A percentile compares a stretch with the other conserved stretches of the same genome.
Conservation (phyloP, 75 land plant genomes). For the Cupressus sempervirens region DNA sequence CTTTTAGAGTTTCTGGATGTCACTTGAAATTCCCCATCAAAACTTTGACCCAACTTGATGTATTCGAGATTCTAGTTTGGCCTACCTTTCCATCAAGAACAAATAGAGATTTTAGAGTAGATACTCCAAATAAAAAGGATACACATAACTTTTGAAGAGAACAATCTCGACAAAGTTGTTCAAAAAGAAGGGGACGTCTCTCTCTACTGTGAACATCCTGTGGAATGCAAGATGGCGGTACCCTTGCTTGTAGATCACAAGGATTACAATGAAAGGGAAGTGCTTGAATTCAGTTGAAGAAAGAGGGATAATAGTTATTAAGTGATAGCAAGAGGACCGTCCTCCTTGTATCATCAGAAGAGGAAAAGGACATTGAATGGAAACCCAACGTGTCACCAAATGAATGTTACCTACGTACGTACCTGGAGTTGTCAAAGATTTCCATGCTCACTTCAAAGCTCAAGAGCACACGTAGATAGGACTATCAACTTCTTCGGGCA, state of each 20-base stretch:
- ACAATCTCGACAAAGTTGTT: background rate
- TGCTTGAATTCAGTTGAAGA: constrained; percentile 41
- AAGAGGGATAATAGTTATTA: constrained; percentile 50
- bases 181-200: background rate
- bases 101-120: constrained; percentile 6
- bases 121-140: background rate
- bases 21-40: constrained; percentile 76
- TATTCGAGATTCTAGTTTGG: constrained; percentile 51
- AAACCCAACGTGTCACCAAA: too few species aligned
- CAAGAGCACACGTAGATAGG: too few species aligned
- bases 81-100: constrained; percentile 43
- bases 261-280: background rate
- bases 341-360: constrained; percentile 98
- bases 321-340: constrained; percentile 75
- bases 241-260: background rate
- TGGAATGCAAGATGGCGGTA: background rate
- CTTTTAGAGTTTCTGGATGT: too few species aligned
- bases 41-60: constrained; percentile 72
- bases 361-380: too few species aligned
- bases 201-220: background rate
- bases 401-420: too few species aligned
- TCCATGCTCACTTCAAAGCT: too few species aligned
- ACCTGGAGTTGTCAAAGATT: too few species aligned
- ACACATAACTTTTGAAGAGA: background rate
- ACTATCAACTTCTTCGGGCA: too few species aligned